Conservation (phyloP, 202 grass and related monocot species). For the Tripidium arundinaceum region DNA sequence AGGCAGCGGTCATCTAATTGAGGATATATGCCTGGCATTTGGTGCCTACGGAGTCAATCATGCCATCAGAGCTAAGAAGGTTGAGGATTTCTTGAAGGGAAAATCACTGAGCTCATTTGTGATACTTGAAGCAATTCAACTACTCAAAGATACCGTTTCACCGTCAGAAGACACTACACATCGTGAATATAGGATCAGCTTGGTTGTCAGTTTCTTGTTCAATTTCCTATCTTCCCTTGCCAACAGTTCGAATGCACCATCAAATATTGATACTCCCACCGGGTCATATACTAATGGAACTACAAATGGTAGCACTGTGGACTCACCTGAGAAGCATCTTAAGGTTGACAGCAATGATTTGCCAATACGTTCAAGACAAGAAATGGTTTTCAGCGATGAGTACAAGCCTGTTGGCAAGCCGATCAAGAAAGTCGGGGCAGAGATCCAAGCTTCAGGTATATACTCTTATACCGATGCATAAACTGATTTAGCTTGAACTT, state of each 20-base stretch:
- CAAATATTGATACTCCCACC: constrained; percentile 2
- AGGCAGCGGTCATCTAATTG: constrained; percentile 30
- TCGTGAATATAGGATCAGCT: constrained; percentile 55
- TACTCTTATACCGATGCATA: too few relatives aligned
- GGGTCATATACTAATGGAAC: not conserved
- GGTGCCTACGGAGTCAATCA: constrained; percentile 61
- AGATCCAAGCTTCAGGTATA: constrained; percentile 83
- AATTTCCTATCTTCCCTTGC: constrained; percentile 54
- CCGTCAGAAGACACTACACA: constrained; percentile 52
- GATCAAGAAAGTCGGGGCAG: constrained; percentile 56
- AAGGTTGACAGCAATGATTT: constrained; percentile 23
- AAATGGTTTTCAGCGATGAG: constrained; percentile 45
- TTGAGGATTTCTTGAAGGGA: constrained; percentile 65
- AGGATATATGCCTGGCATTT: constrained; percentile 59
- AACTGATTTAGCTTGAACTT: too few relatives aligned
- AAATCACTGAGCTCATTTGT: constrained; percentile 51
- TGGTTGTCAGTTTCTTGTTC: constrained; percentile 75
- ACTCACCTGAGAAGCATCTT: not conserved
- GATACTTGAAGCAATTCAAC: constrained; percentile 52
- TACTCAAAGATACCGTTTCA: constrained; percentile 53
- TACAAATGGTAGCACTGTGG: not conserved
- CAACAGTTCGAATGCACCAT: too few relatives aligned
- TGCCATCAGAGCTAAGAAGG: constrained; percentile 51
- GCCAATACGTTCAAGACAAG: constrained; percentile 56
- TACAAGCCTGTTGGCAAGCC: constrained; percentile 58